Evolutionary conservation across 495 filamentous ascomycete species (phyloP).

Genomic region (Letharia lupina): DNA sequence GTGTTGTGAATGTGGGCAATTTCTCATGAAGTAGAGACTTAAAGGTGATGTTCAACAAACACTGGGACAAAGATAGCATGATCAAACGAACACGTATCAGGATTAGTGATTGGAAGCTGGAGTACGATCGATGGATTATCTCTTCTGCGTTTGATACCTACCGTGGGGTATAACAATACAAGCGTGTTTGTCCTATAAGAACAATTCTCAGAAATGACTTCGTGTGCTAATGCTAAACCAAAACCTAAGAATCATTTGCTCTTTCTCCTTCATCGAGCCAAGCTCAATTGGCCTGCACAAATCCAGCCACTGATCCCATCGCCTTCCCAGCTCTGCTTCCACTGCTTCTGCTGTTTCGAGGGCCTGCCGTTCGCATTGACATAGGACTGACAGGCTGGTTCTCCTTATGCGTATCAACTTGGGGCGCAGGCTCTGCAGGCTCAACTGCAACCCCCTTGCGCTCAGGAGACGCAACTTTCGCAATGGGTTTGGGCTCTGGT

Average conservation of each 20-base stretch:
- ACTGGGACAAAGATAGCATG: not conserved
- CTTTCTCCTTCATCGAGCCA: not conserved
- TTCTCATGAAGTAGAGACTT: not conserved
- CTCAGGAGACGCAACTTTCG: not conserved
- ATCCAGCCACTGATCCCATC: constrained; percentile 17
- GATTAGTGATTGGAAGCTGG: not conserved
- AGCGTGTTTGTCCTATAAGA: not conserved
- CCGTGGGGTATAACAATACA: not conserved
- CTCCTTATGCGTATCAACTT: not conserved
- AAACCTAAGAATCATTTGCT: not conserved
- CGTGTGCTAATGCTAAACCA: not conserved
- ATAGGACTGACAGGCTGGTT: constrained; percentile 12
- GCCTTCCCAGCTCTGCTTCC: constrained; percentile 19
- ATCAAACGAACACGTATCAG: not conserved
- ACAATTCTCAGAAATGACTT: not conserved
- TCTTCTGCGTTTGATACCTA: not conserved
- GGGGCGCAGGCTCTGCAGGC: not conserved
- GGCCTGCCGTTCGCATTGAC: constrained; percentile 20
- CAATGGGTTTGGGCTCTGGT: not conserved
- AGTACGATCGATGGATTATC: not conserved
- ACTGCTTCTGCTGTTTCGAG: constrained; percentile 13
- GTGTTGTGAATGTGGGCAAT: too few species aligned
- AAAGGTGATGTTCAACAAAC: not conserved
- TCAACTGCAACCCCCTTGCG: not conserved
- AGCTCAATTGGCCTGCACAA: constrained; percentile 14